phyloP scores from a whole-genome alignment of 768 basidiomycete species.

The Boletus eberwhitei region DNA sequence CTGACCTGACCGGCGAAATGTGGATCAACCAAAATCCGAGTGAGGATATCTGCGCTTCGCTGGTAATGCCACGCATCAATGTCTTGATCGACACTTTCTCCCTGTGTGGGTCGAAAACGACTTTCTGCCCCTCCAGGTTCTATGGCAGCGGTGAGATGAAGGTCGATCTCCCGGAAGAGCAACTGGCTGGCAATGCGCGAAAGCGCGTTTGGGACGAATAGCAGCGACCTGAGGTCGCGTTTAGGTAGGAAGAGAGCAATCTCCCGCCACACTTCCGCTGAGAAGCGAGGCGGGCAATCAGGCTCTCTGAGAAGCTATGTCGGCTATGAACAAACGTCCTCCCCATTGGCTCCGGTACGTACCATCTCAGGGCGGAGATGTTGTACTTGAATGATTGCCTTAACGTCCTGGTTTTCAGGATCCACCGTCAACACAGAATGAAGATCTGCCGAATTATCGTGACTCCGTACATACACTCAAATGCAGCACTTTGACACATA shows the following conservation, averaged over 20 bases:
- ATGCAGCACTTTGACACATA: slow-evolving; percentile 17
- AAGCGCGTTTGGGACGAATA: slow-evolving; percentile 62
- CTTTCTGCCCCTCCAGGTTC: slow-evolving; percentile 21
- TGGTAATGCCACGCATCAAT: slow-evolving; percentile 50
- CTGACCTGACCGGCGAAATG: slow-evolving; percentile 56
- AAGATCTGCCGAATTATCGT: slow-evolving; percentile 44
- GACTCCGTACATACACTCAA: neutral
- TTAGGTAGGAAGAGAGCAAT: slow-evolving; percentile 60
- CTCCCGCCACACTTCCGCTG: slow-evolving; percentile 70
- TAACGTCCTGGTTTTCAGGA: slow-evolving; percentile 69
- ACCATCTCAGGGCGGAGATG: slow-evolving; percentile 57
- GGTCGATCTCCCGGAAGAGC: slow-evolving; percentile 59
- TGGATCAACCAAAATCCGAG: slow-evolving; percentile 58
- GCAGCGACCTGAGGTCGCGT: slow-evolving; percentile 60
- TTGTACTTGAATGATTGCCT: slow-evolving; percentile 52
- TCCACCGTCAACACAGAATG: slow-evolving; percentile 61
- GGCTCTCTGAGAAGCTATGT: slow-evolving; percentile 35
- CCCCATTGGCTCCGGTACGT: slow-evolving; percentile 3
- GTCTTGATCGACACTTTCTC: slow-evolving; percentile 25
- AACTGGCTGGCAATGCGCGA: slow-evolving; percentile 68
- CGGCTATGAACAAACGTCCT: neutral
- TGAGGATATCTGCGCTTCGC: slow-evolving; percentile 69
- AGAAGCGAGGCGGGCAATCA: slow-evolving; percentile 50
- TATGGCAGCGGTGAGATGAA: slow-evolving; percentile 50
- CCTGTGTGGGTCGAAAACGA: slow-evolving; percentile 13